Base-by-base conservation (phyloP, 768 basidiomycete species). In the Xanthoconium stramineum region DNA sequence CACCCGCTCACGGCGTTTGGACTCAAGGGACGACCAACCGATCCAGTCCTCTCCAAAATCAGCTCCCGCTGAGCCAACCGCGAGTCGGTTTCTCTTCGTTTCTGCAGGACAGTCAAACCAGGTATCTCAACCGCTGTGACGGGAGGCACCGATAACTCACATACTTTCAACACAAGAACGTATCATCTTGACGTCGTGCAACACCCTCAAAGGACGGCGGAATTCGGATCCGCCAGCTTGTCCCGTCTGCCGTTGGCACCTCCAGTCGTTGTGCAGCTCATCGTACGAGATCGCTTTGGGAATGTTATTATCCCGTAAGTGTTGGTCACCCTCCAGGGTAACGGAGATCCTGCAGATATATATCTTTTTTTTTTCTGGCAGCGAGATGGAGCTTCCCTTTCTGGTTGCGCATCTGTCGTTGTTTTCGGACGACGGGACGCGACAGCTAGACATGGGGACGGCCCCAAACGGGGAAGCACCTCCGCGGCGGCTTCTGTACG, bases 151-250 rank as follows among this genome's bases (percentile, higher is more conserved):
- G 46, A 59, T 57, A 44, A 52, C 64, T 69, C 48, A 71, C 44
- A 24, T 48, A 29, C 36, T 54, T 60, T 54, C 60, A 45, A 63
- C 49, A 55, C 59, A 63, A 85, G 85, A 72, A 76, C 83, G 1
- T 96, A 94, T 69, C 82, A 87, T 47, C 84, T 97, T 17, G 85
- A 90, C 67, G 83, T 95, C 56, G 80, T 94, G 29, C 94, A 97
- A 64, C 87, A 94, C 57, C 94, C 94, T 11, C 79, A 82, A 60
- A 80, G 81, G 58, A 86, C 90, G 29, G 91, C 94, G 39, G 91
- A 91, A 69, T 94, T 92, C 71, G 87, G 89, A 46, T 75, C 80
- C 48, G 81, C 82, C 20, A 84, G 79, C 53, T 77, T 94, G 50
- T 91, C 89, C 56, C 86, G 91, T 47, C 74, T 94, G 50, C 89